These are phyloP conservation scores for Phytophthora uliginosa DNA, from an alignment of 352 stramenopile genomes.

Conservation along the genomic window DNA sequence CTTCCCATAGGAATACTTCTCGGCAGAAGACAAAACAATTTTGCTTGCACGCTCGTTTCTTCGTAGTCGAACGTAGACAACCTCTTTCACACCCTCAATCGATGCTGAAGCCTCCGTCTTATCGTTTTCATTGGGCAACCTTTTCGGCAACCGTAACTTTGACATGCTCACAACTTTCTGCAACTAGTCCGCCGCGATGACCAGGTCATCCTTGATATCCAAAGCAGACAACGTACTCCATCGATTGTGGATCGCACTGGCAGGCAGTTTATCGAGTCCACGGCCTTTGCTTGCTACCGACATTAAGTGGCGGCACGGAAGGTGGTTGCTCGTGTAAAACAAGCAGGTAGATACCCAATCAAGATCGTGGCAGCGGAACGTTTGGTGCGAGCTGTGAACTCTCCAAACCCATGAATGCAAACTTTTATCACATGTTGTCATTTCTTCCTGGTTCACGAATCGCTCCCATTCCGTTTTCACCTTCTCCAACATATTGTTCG, in stretches of 20 bases:
- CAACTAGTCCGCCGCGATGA: background rate
- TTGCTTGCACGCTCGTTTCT: constrained; percentile 14
- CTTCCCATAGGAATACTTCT: constrained; percentile 19
- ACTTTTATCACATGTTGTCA: constrained; percentile 34
- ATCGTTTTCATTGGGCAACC: constrained; percentile 2
- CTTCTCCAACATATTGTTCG: background rate
- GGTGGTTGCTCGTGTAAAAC: constrained; percentile 6
- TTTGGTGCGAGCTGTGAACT: constrained; percentile 6
- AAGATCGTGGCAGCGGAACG: constrained; percentile 5
- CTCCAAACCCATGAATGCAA: constrained; percentile 6
- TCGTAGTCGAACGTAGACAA: constrained; percentile 15
- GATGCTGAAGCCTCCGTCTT: background rate
- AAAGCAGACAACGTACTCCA: background rate
- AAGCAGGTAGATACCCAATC: constrained; percentile 9
- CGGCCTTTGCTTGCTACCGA: constrained; percentile 1
- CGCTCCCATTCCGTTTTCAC: constrained; percentile 23
- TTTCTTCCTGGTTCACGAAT: constrained; percentile 28
- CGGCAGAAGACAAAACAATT: constrained; percentile 12
- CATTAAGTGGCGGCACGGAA: constrained; percentile 8
- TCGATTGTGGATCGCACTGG: background rate
- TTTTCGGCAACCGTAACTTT: constrained; percentile 16
- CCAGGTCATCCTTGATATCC: background rate
- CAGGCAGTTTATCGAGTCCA: background rate
- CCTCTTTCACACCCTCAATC: constrained; percentile 3
- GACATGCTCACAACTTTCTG: constrained; percentile 1